Percentiles rank a stretch among this genome's conserved stretches.
Evolutionary conservation across 805 yeast species (phyloP).

Genomic region (Brettanomyces bruxellensis): DNA sequence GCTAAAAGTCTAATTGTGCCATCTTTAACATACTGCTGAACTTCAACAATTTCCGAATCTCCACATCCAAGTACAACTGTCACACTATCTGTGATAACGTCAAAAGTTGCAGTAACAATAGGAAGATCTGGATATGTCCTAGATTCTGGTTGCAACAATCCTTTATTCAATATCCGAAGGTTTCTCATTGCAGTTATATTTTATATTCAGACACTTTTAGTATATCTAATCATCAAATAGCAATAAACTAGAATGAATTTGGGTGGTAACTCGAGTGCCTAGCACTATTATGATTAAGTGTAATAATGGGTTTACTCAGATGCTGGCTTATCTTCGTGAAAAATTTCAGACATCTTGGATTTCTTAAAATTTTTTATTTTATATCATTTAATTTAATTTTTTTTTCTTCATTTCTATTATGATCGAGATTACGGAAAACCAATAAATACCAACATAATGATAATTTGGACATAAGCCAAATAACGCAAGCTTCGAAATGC

Average conservation of each 20-base stretch:
- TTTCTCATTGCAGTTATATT: conserved; percentile 21
- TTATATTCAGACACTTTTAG: neutral
- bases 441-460: neutral
- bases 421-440: too few relatives aligned
- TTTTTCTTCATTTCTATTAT: too few relatives aligned
- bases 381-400: too few relatives aligned
- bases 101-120: conserved; percentile 51
- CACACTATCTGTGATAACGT: conserved; percentile 63
- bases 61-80: conserved; percentile 51
- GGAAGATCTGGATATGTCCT: conserved; percentile 56
- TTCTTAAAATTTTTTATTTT: too few relatives aligned
- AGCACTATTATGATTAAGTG: neutral
- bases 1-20: conserved; percentile 56
- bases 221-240: neutral
- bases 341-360: neutral
- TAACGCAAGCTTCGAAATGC: neutral
- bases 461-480: neutral
- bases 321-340: too few relatives aligned
- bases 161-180: conserved; percentile 36
- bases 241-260: neutral
- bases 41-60: conserved; percentile 53
- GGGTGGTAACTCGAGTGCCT: neutral
- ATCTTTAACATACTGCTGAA: conserved; percentile 63
- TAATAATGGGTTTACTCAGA: too few relatives aligned
- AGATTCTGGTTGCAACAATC: conserved; percentile 42